These are phyloP conservation scores for Neurospora intermedia DNA, from an alignment of 495 filamentous ascomycete species.

Conservation along the genomic window DNA sequence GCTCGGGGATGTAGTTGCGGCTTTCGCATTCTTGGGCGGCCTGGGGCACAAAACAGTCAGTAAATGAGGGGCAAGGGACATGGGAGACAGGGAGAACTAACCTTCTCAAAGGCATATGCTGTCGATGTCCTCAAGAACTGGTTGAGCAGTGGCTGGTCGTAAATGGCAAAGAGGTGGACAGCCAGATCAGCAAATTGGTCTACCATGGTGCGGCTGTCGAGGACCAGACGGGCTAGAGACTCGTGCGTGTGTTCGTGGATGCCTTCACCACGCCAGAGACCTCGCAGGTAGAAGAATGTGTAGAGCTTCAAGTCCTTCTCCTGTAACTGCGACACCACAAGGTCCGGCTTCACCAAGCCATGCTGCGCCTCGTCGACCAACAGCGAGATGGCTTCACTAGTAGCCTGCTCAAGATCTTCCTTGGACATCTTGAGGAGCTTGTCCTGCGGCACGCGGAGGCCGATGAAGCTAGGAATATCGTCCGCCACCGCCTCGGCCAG, in stretches of 20 bases:
- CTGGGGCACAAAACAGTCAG: constrained; percentile 15
- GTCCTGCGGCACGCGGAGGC: constrained; percentile 69
- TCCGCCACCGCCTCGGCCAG: constrained; percentile 77
- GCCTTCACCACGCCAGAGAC: constrained; percentile 68
- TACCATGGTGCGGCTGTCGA: constrained; percentile 64
- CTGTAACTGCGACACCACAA: constrained; percentile 66
- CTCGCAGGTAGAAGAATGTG: constrained; percentile 82
- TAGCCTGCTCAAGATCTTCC: constrained; percentile 62
- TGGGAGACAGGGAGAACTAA: constrained; percentile 4
- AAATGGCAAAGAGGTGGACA: constrained; percentile 73
- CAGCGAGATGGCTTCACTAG: constrained; percentile 69
- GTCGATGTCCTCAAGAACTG: constrained; percentile 76
- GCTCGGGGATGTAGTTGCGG: constrained; percentile 69
- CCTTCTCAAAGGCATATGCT: constrained; percentile 68
- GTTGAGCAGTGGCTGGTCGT: constrained; percentile 70
- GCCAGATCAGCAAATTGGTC: constrained; percentile 78
- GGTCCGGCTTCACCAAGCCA: constrained; percentile 68
- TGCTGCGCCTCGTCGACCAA: constrained; percentile 86
- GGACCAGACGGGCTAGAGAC: constrained; percentile 32
- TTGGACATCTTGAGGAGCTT: constrained; percentile 55
- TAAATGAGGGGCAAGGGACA: neutral
- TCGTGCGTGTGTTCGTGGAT: constrained; percentile 32
- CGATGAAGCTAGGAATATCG: constrained; percentile 79
- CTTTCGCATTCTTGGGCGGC: constrained; percentile 72
- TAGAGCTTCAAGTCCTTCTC: constrained; percentile 50